phyloP scores from a whole-genome alignment of 306 rosid genomes.

The Trichosanthes cucumerina region DNA sequence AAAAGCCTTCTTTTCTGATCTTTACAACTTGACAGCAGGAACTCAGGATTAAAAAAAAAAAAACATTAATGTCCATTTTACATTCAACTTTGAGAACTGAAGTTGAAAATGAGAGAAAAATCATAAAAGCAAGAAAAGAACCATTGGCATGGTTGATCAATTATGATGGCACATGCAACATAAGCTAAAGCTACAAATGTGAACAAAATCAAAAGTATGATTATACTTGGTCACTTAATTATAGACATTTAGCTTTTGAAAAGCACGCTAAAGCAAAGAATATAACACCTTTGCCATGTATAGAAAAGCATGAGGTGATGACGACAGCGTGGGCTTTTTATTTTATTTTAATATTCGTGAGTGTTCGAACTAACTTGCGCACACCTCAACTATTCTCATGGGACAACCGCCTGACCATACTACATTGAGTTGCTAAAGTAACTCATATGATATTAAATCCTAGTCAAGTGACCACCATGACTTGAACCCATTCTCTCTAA shows the following conservation, averaged over 20 bases:
- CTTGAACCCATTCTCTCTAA: too few species aligned
- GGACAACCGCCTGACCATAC: too few species aligned
- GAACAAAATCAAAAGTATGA: neutral
- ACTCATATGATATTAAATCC: too few species aligned
- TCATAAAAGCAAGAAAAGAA: neutral
- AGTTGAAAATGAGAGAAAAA: neutral
- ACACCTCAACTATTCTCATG: too few species aligned
- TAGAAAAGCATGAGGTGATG: neutral
- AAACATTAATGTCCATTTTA: neutral
- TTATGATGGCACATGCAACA: slow-evolving; percentile 4
- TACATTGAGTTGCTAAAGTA: too few species aligned
- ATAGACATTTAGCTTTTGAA: neutral
- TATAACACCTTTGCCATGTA: neutral
- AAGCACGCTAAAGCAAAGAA: neutral
- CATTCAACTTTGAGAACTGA: neutral
- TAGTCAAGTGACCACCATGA: too few species aligned
- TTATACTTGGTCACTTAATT: neutral
- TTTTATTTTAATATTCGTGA: too few species aligned
- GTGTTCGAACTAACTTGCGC: too few species aligned
- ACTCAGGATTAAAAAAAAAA: neutral
- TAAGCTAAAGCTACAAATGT: neutral
- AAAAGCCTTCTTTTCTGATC: neutral
- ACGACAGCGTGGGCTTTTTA: neutral
- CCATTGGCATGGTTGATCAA: neutral
- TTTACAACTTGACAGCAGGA: neutral